Base-by-base conservation (phyloP, 768 basidiomycete genomes). In the Trametes coccinea region DNA sequence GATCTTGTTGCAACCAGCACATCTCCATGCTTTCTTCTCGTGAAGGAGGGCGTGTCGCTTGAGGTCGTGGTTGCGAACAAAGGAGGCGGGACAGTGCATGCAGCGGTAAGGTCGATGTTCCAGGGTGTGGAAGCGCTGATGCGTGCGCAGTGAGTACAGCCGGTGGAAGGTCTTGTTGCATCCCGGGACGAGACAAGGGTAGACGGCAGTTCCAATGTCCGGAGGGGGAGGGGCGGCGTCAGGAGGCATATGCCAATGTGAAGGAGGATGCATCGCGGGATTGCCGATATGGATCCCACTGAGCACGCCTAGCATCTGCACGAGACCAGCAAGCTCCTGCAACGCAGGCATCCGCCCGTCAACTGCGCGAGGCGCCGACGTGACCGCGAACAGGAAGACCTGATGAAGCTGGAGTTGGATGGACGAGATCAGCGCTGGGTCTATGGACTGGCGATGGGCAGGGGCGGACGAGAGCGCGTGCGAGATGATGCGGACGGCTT, bases 231-330 rank as follows among this genome's bases (percentile, higher is more conserved):
- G 43, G 9, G 58, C 16, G 29, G 71, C 65, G 61, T 71, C 73
- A 37, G 72, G 70, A 13, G 56, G 66, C 13, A 58, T 39, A 14
- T 61, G 60, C 62, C 62, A 61, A 37, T 62, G 47, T 1, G 62
- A 46, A 34, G 76, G 68, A 27, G 73, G 74, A 60, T 73, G 70
- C 7, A 75, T 67, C n/a, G 80, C 74, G 17, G 65, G 67, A 22
- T 74, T 65, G 9, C 76, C 79, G 54, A 93, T 92, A 66, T 85
- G 88, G 45, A 90, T 86, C 1, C 87, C 89, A 62, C 86, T 89
- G 60, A 93, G 81, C 37, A 92, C 87, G 17, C 90, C 90, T 46
- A 93, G 81, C 64, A 92, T 88, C 67, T 92, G 90, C 59, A 92
- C 89, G 54, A 93, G 79, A n/a, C 88, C 89, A 45, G 86, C 83